phyloP scores from a whole-genome alignment of 2,329 filamentous ascomycete genomes.

The Phialophora tarda region DNA sequence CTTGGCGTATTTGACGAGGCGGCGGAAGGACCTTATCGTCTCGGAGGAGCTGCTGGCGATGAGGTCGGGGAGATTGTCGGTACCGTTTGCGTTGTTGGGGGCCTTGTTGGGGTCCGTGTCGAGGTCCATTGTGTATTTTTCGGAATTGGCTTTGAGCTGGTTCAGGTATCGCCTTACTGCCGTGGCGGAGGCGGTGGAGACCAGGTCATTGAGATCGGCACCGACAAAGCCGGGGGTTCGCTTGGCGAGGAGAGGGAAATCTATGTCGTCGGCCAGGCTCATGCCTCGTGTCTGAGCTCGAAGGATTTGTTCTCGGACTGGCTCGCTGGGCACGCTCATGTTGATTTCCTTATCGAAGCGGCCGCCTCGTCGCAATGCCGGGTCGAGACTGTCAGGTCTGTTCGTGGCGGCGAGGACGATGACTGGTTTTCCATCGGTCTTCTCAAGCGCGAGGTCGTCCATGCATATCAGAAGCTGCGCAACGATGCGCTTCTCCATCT shows the following conservation, averaged over 20 bases:
- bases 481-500: slow-evolving; percentile 88
- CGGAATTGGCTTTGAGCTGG: slow-evolving; percentile 55
- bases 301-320: slow-evolving; percentile 77
- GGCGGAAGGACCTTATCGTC: slow-evolving; percentile 31
- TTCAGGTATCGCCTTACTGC: slow-evolving; percentile 67
- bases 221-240: slow-evolving; percentile 92
- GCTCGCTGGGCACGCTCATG: slow-evolving; percentile 82
- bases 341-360: slow-evolving; percentile 85
- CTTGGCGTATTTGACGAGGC: slow-evolving; percentile 30
- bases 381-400: slow-evolving; percentile 82
- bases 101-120: slow-evolving; percentile 45
- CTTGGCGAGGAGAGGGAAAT: slow-evolving; percentile 76
- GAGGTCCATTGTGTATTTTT: slow-evolving; percentile 58
- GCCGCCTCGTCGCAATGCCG: slow-evolving; percentile 73
- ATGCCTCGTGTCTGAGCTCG: slow-evolving; percentile 71
- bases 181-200: slow-evolving; percentile 67
- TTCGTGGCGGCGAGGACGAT: slow-evolving; percentile 93
- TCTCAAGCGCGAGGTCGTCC: slow-evolving; percentile 76
- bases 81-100: slow-evolving; percentile 15
- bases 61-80: no score
- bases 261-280: slow-evolving; percentile 69
- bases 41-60: neutral
- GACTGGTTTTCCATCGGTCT: slow-evolving; percentile 75
- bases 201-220: slow-evolving; percentile 78
- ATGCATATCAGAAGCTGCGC: slow-evolving; percentile 84